A percentile compares a stretch with the other conserved stretches of the same genome.
Conservation (phyloP, 208 protist genomes). For the Vickermania ingenoplastis region DNA sequence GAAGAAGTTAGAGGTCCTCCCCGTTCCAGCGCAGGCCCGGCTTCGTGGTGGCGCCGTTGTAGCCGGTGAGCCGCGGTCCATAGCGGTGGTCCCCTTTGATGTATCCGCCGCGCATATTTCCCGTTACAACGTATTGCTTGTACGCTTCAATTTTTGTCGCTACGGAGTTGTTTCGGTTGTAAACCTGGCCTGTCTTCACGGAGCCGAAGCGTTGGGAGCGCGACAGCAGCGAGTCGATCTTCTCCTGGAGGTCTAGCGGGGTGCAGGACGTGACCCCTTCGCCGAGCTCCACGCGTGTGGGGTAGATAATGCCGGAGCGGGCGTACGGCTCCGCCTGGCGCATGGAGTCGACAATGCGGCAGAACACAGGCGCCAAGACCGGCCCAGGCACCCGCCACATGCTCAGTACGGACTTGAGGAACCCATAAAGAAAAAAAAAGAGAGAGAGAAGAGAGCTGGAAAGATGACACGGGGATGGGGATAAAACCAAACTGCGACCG, state of each 20-base stretch:
- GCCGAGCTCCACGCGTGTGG: slow-evolving; percentile 74
- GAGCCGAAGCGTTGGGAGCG: slow-evolving; percentile 64
- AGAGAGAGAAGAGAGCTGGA: slow-evolving; percentile 3
- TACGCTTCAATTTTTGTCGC: slow-evolving; percentile 57
- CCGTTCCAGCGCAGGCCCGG: slow-evolving; percentile 80
- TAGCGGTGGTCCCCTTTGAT: slow-evolving; percentile 79
- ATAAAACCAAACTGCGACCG: too few relatives aligned
- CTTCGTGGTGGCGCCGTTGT: slow-evolving; percentile 72
- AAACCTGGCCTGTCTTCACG: slow-evolving; percentile 61
- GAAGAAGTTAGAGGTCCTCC: slow-evolving; percentile 66
- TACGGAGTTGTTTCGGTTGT: slow-evolving; percentile 45
- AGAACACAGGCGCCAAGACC: slow-evolving; percentile 57
- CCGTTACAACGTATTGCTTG: slow-evolving; percentile 69
- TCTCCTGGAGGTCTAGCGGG: slow-evolving; percentile 46
- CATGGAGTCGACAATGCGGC: slow-evolving; percentile 69
- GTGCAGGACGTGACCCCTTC: slow-evolving; percentile 48
- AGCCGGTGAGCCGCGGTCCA: slow-evolving; percentile 72
- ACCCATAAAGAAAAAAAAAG: too few relatives aligned
- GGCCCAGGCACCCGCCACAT: not conserved
- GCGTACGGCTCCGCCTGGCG: slow-evolving; percentile 55
- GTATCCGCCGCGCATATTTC: slow-evolving; percentile 81
- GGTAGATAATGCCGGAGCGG: slow-evolving; percentile 59
- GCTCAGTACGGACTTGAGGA: not conserved
- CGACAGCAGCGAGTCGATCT: slow-evolving; percentile 51
- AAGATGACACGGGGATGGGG: too few relatives aligned